phyloP scores from a whole-genome alignment of 495 filamentous ascomycete genomes.

The Margaritispora aquatica region DNA sequence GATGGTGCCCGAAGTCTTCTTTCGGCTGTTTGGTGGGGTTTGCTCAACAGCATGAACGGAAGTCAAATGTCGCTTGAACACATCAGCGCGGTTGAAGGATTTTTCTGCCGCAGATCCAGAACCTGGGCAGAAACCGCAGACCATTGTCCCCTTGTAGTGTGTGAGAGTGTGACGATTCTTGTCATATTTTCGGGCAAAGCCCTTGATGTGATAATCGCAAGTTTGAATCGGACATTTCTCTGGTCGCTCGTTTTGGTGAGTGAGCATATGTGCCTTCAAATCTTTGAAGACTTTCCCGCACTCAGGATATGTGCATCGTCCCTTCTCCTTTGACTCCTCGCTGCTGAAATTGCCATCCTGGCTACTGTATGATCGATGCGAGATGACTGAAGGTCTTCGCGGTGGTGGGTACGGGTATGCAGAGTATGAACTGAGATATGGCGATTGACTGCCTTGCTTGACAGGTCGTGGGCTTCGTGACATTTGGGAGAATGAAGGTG shows the following conservation, averaged over 20 bases:
- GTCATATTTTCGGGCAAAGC: conserved; percentile 96
- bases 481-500: conserved; percentile 23
- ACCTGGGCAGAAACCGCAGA: conserved; percentile 95
- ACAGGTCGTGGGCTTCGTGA: conserved; percentile 22
- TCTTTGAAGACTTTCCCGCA: conserved; percentile 93
- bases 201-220: conserved; percentile 93
- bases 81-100: conserved; percentile 96
- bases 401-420: conserved; percentile 25
- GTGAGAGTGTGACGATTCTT: conserved; percentile 98
- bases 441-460: conserved; percentile 25
- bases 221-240: conserved; percentile 94
- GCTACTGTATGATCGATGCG: conserved; percentile 21
- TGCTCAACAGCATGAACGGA: conserved; percentile 94
- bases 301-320: conserved; percentile 74
- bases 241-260: conserved; percentile 86
- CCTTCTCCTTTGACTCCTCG: conserved; percentile 59
- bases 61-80: conserved; percentile 96
- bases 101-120: conserved; percentile 91
- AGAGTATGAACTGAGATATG: conserved; percentile 21
- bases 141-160: conserved; percentile 99
- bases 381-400: conserved; percentile 15
- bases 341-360: conserved; percentile 36
- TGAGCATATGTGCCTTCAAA: conserved; percentile 92
- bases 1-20: conserved; percentile 40
- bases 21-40: conserved; percentile 89